Conservation (phyloP, 148 eudicot species). For the Amaranthus cruentus region DNA sequence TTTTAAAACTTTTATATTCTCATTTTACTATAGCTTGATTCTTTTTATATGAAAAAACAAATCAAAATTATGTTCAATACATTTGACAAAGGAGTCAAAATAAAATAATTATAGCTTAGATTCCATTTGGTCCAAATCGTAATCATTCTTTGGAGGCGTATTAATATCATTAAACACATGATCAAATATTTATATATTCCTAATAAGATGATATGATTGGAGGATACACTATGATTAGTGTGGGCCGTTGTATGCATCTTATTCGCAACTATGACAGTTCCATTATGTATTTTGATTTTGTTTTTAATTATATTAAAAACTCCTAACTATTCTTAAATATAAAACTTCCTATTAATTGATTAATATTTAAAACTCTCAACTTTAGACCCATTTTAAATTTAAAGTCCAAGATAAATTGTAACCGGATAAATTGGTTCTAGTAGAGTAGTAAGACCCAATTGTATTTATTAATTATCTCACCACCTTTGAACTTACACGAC, state of each 20-base stretch:
- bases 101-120: conserved; percentile 9
- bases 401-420: no score
- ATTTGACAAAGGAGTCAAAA: conserved; percentile 6
- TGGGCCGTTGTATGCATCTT: conserved; percentile 20
- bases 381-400: no score
- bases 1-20: no score
- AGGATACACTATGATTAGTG: background rate
- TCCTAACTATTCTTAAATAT: no score
- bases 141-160: conserved; percentile 7
- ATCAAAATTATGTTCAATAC: background rate
- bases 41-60: no score
- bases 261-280: conserved; percentile 15
- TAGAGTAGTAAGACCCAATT: background rate
- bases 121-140: conserved; percentile 23
- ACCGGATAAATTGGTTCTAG: no score
- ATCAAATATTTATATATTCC: conserved; percentile 6
- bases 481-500: no score
- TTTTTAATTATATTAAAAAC: background rate
- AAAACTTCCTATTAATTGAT: no score
- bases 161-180: conserved; percentile 19
- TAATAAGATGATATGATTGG: conserved; percentile 6
- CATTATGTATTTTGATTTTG: background rate
- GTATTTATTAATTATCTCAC: no score
- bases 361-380: no score
- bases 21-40: no score